Base-by-base conservation (phyloP, 163 green algal species). In the Chlamydomonas reinhardtii region DNA sequence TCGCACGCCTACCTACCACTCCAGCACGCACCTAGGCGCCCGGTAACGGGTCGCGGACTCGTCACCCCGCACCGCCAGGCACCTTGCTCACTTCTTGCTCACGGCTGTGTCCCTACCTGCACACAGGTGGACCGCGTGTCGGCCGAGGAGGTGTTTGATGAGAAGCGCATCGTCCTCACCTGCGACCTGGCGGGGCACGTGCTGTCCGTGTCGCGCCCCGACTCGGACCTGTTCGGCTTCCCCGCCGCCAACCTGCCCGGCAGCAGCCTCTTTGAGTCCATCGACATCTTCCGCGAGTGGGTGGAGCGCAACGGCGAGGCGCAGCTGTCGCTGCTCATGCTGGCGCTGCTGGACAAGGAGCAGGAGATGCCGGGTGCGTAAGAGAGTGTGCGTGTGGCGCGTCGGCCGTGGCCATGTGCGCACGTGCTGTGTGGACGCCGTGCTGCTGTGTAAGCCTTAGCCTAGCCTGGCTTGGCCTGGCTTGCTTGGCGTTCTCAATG, bases 231-330 rank as follows among this genome's bases (percentile, higher is more conserved):
- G 17, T 74, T 74, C 22, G 68, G 68, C 34, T 74, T 74, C 68
- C 68, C 32, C 32, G 34, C 68, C 68, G 27, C 32, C 14, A 12
- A 15, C 9, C 68, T 74, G 68, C 31, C 43, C 2, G 68, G 68
- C 34, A 2, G 68, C 31, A 54, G 32, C 32, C 68, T 74, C 19
- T 74, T 17, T 17, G 68, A 74, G 29, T 14, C 19, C 2, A 62
- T 88, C 22, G 82, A 80, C 62, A 34, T 69, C 4, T 68, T 88
- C 64, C 29, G 17, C 64, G 15, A 71, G 29, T 71, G 64, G n/a
- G 16, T 22, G 9, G 64, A 35, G 29, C 64, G 29, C 64, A 71
- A 71, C 64, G 29, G n/a, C 64, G 64, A 37, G 64, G 29, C 29
- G 2, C 15, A 71, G 64, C 64, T 71, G 64, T 11, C 9, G 29